Evolutionary conservation across 164 flowering plant species (phyloP).

Genomic region (Vitis rotundifolia): DNA sequence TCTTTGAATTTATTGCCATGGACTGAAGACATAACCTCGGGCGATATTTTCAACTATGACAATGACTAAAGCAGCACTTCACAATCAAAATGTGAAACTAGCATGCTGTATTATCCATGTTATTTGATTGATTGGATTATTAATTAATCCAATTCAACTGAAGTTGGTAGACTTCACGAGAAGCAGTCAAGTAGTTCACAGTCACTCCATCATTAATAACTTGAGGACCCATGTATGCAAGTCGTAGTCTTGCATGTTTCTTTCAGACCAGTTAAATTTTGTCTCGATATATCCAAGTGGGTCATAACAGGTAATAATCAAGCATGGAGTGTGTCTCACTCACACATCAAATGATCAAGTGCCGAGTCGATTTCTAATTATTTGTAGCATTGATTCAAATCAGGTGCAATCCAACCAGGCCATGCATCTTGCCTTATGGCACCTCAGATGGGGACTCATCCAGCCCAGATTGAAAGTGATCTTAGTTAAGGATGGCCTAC

Average conservation of each 20-base stretch:
- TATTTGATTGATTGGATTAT: no score
- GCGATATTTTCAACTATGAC: not conserved
- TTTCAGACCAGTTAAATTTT: constrained; percentile 9
- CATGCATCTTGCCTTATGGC: not conserved
- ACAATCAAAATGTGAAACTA: no score
- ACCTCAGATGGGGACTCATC: not conserved
- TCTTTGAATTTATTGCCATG: not conserved
- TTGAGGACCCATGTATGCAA: constrained; percentile 1
- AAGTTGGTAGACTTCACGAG: no score
- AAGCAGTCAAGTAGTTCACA: not conserved
- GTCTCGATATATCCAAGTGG: constrained; percentile 7
- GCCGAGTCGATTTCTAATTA: constrained; percentile 5
- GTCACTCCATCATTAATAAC: not conserved
- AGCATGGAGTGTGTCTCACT: constrained; percentile 7
- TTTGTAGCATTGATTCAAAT: constrained; percentile 3
- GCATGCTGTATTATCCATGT: no score
- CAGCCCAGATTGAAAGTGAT: not conserved
- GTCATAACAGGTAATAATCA: constrained; percentile 1
- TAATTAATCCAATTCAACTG: no score
- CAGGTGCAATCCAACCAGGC: not conserved
- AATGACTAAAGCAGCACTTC: not conserved
- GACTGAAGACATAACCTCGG: not conserved
- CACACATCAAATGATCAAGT: not conserved
- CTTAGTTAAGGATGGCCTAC: not conserved
- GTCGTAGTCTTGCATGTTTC: constrained; percentile 8